These are phyloP conservation scores for Entoloma clypeatum DNA, from an alignment of 1,284 basidiomycete species.

Conservation along the genomic window DNA sequence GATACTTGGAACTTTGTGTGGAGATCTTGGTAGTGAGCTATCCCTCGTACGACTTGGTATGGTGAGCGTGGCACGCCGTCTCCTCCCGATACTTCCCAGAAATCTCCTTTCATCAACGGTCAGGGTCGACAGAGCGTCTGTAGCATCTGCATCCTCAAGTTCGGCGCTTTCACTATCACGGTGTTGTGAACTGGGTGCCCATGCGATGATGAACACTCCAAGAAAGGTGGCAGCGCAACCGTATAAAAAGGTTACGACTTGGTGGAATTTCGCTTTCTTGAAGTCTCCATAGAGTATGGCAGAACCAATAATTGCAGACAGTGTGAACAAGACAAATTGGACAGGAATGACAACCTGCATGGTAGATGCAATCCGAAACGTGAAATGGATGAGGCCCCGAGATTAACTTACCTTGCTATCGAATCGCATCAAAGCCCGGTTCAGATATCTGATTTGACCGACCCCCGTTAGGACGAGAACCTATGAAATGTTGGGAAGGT, in stretches of 20 bases:
- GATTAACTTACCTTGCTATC: constrained; percentile 64
- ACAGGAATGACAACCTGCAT: constrained; percentile 83
- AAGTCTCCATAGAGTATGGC: constrained; percentile 95
- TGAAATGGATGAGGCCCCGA: background rate
- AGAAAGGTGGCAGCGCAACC: constrained; percentile 79
- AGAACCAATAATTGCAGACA: constrained; percentile 88
- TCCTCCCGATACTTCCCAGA: constrained; percentile 31
- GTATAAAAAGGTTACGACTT: constrained; percentile 83
- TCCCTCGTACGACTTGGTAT: constrained; percentile 41
- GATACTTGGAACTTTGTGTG: constrained; percentile 54
- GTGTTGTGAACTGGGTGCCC: constrained; percentile 37
- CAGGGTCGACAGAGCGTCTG: constrained; percentile 16
- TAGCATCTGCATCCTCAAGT: constrained; percentile 22
- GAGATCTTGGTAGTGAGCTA: constrained; percentile 44
- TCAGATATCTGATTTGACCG: constrained; percentile 89
- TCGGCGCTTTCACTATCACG: constrained; percentile 25
- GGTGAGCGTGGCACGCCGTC: constrained; percentile 40
- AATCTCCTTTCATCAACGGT: constrained; percentile 27
- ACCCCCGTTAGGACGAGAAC: constrained; percentile 79
- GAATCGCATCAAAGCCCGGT: constrained; percentile 85
- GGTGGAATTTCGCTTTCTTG: constrained; percentile 72
- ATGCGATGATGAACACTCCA: constrained; percentile 83
- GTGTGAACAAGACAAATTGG: constrained; percentile 89
- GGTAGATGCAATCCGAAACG: constrained; percentile 4
- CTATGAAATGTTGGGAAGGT: constrained; percentile 30